Evolutionary conservation across 192 early-diverging fungal species (phyloP), one percentile per base, ranked within the genome.

Genomic region (Chytriomyces sp.): DNA sequence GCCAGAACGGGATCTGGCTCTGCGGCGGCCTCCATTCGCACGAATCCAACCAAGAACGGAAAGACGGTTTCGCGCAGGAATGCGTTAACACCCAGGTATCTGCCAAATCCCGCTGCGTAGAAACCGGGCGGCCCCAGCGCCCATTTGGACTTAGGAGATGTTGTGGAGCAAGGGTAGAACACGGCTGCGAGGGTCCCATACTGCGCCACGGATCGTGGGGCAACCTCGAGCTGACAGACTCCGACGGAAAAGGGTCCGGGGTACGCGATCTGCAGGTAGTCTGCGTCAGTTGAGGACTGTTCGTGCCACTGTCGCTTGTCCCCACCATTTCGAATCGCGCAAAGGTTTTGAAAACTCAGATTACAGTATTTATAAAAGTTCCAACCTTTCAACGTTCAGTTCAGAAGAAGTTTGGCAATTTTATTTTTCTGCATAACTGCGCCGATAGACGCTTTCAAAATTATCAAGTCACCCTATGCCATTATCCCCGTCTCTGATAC

Each of bases 211-310:
- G 68, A 10, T 37, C 28, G 19, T 3, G 61, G 41, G 2, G 64
- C 53, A 6, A 70, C 73, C 75, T 83, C 82, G 22, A 80, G 37
- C 33, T 74, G 72, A n/a, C 58, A 54, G 25, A 74, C 61, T 34
- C 77, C 78, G 56, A 83, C 82, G 10, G 72, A 59, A 44, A 74
- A 73, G 34, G 64, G 56, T 12, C 82, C 82, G 30, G 64, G 67
- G 65, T 74, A 79, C 3, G 77, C 78, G 12, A 77, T 37, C 30
- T n/a, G n/a, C n/a, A n/a, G n/a, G n/a, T n/a, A n/a, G n/a, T n/a
- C n/a, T n/a, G n/a, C n/a, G n/a, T n/a, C n/a, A n/a, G n/a, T n/a
- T n/a, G n/a, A n/a, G n/a, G n/a, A n/a, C n/a, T n/a, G n/a, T n/a
- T n/a, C n/a, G n/a, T n/a, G n/a, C n/a, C n/a, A n/a, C n/a, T n/a